Base-by-base conservation (phyloP, 441 rosid species). In the Croton setiger region DNA sequence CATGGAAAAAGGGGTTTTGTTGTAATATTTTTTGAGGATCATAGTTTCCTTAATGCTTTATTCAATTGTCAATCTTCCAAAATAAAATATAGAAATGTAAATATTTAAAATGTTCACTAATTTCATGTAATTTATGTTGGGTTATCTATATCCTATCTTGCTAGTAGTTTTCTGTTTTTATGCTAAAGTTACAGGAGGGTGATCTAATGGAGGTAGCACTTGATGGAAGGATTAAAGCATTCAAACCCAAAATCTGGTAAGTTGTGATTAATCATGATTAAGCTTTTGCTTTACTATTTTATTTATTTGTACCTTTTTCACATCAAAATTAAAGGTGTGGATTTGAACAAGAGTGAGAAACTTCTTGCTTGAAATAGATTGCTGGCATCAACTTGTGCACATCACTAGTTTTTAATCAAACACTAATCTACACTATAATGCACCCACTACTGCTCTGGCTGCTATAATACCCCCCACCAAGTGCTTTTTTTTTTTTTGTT, bases 21-120 rank as follows among this genome's bases (percentile, higher is more conserved):
- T 75, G 72, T 79, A 72, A 61, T 41, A 58, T 78, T 66, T 21
- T 63, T 69, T 47, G 13, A 6, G 27, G 53, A 27, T 64, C 63
- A 53, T 37, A 27, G 55, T 64, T 43, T 55, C 52, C 7, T 14
- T 13, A 55, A 60, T 54, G 60, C 17, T 48, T 2, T 18, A 31
- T 41, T 13, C 51, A 48, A 62, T 62, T 23, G 62, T 73, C 61
- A 60, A 45, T 35, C 47, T 55, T 47, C 18, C 52, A 33, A 36
- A 54, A 36, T 67, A 47, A 52, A 60, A 61, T 53, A 21, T 54
- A 17, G 23, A 44, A 36, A 23, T 67, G 72, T 62, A 61, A 45
- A 61, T 65, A 49, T 0, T 47, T 35, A 31, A 52, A 37, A n/a
- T 13, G 5, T 44, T 35, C 9, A 14, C 0, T 60, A 5, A 45